phyloP scores from a whole-genome alignment of 208 protist species.

The Wallacemonas rigidus region DNA sequence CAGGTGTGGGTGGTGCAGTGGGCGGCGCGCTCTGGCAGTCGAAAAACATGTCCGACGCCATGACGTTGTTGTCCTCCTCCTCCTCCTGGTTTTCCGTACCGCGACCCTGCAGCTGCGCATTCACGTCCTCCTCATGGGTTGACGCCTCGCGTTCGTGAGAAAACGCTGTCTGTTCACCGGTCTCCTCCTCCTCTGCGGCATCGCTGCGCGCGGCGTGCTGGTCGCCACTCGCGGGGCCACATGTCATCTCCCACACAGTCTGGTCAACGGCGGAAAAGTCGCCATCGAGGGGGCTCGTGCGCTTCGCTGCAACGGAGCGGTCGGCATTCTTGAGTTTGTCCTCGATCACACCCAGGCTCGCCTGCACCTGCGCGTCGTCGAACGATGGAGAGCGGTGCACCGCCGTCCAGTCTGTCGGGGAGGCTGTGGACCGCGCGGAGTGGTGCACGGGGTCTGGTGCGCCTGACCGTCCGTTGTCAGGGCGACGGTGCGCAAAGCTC shows the following conservation, averaged over 20 bases:
- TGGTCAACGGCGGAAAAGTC: background rate
- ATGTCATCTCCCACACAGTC: background rate
- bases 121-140: background rate
- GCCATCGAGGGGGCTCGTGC: background rate
- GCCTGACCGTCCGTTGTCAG: slow-evolving; percentile 2
- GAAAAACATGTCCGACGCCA: slow-evolving; percentile 50
- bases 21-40: slow-evolving; percentile 52
- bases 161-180: slow-evolving; percentile 7
- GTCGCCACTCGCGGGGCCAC: background rate
- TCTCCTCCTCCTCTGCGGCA: slow-evolving; percentile 11
- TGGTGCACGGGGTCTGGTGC: slow-evolving; percentile 10
- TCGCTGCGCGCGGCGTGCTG: background rate
- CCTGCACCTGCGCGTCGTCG: slow-evolving; percentile 9
- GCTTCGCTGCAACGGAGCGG: slow-evolving; percentile 2
- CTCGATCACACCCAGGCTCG: slow-evolving; percentile 11
- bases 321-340: slow-evolving; percentile 9
- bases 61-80: background rate
- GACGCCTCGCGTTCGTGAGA: slow-evolving; percentile 28
- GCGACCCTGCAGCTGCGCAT: slow-evolving; percentile 2
- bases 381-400: slow-evolving; percentile 16
- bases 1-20: slow-evolving; percentile 23
- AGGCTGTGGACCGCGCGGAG: background rate
- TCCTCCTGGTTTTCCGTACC: background rate
- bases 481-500: slow-evolving; percentile 29
- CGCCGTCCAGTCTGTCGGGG: background rate